phyloP scores from a whole-genome alignment of 2,329 filamentous ascomycete species.

The Mycosphaerella sp. region DNA sequence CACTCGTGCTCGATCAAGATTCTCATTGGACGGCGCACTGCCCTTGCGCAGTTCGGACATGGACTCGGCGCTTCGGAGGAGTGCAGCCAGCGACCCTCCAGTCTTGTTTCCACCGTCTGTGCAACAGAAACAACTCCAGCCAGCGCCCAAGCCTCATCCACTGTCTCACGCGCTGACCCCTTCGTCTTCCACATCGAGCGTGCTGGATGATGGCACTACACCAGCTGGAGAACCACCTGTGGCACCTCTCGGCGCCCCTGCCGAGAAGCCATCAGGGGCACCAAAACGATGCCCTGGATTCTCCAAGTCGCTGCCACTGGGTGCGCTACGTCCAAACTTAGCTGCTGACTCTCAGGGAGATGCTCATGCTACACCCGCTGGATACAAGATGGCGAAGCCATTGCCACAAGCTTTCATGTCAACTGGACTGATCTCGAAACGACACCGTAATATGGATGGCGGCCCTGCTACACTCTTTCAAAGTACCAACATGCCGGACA shows the following conservation, averaged over 20 bases:
- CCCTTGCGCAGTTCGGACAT: slow-evolving; percentile 59
- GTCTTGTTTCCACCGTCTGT: slow-evolving; percentile 32
- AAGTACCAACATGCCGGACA: slow-evolving; percentile 76
- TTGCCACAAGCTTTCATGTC: slow-evolving; percentile 84
- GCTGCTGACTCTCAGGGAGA: slow-evolving; percentile 36
- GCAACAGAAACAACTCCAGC: slow-evolving; percentile 30
- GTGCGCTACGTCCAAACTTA: slow-evolving; percentile 50
- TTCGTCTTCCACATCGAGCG: slow-evolving; percentile 74
- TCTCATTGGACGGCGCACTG: slow-evolving; percentile 73
- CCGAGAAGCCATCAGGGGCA: slow-evolving; percentile 38
- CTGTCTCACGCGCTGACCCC: slow-evolving; percentile 80
- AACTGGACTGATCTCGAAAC: slow-evolving; percentile 89
- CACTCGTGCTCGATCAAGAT: slow-evolving; percentile 49
- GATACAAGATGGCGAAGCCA: slow-evolving; percentile 70
- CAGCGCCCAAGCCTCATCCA: slow-evolving; percentile 59
- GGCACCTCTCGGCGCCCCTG: neutral
- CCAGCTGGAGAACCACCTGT: slow-evolving; percentile 11
- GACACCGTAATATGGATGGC: slow-evolving; percentile 71
- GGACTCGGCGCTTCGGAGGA: slow-evolving; percentile 52
- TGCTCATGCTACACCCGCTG: slow-evolving; percentile 65
- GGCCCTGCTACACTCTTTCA: slow-evolving; percentile 45
- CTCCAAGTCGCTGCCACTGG: slow-evolving; percentile 68
- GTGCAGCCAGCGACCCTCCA: slow-evolving; percentile 59
- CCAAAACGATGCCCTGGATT: slow-evolving; percentile 53
- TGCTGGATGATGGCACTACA: slow-evolving; percentile 56